Evolutionary conservation across 2,329 filamentous ascomycete species (phyloP).

Genomic region (Fusarium anguioides): DNA sequence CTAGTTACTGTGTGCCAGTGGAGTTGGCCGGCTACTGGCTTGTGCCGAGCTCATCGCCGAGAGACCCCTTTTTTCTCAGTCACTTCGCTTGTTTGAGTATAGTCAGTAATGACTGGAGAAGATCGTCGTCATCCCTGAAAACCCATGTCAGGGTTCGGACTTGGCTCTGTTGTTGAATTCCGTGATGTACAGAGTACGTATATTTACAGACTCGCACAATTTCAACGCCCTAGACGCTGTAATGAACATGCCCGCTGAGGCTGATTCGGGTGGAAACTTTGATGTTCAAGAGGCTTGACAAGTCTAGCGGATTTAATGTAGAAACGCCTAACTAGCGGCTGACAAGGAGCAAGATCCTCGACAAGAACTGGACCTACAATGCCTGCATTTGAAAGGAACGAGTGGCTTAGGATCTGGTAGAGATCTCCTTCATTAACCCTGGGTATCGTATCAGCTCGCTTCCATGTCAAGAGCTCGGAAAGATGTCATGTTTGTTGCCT

Average conservation of each 20-base stretch:
- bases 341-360: conserved; percentile 24
- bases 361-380: conserved; percentile 13
- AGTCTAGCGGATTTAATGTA: conserved; percentile 17
- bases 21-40: conserved; percentile 25
- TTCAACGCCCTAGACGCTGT: background rate
- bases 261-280: conserved; percentile 26
- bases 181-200: background rate
- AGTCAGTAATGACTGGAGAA: conserved; percentile 30
- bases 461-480: conserved; percentile 1
- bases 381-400: conserved; percentile 26
- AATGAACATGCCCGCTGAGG: conserved; percentile 30
- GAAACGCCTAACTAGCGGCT: conserved; percentile 19
- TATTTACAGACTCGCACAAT: conserved; percentile 18
- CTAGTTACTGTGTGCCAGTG: conserved; percentile 4
- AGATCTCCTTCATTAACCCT: conserved; percentile 26
- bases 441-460: conserved; percentile 8
- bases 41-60: conserved; percentile 39
- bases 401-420: conserved; percentile 33
- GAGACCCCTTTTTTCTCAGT: conserved; percentile 37
- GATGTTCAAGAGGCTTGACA: conserved; percentile 29
- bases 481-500: background rate
- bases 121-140: conserved; percentile 35
- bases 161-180: conserved; percentile 26
- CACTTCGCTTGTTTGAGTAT: conserved; percentile 34
- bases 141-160: conserved; percentile 12